Percentiles rank a stretch among this genome's conserved stretches.
Conservation (phyloP, 192 early-diverging fungal species). For the Pilaira anomala region DNA sequence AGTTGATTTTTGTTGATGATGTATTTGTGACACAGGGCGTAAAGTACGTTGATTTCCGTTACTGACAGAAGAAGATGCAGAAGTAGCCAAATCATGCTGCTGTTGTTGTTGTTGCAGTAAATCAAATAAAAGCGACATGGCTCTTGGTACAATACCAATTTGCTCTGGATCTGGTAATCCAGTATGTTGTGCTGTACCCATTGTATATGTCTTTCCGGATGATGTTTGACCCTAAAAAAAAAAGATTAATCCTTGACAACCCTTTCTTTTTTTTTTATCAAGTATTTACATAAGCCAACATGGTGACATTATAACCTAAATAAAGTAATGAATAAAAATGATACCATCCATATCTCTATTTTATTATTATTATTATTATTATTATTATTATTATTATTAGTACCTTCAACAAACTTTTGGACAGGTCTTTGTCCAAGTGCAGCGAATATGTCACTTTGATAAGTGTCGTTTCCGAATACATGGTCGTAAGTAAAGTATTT, state of each 20-base stretch:
- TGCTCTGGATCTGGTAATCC: slow-evolving; percentile 26
- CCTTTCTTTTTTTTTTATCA: neutral
- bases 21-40: neutral
- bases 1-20: slow-evolving; percentile 3
- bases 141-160: slow-evolving; percentile 71
- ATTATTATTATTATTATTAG: neutral
- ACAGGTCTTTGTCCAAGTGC: slow-evolving; percentile 27
- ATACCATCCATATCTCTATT: no score
- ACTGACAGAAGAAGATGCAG: slow-evolving; percentile 1
- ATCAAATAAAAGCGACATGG: slow-evolving; percentile 62
- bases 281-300: slow-evolving; percentile 74
- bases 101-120: slow-evolving; percentile 17
- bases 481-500: slow-evolving; percentile 38
- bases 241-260: neutral
- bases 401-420: slow-evolving; percentile 37
- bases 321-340: neutral
- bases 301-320: slow-evolving; percentile 91
- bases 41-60: neutral
- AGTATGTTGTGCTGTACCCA: slow-evolving; percentile 71
- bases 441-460: slow-evolving; percentile 33
- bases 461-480: slow-evolving; percentile 32
- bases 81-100: slow-evolving; percentile 2
- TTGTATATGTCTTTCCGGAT: slow-evolving; percentile 93
- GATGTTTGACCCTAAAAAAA: slow-evolving; percentile 73
- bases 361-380: no score